phyloP scores from a whole-genome alignment of 2,329 filamentous ascomycete genomes.

The Colletotrichum zoysiae region DNA sequence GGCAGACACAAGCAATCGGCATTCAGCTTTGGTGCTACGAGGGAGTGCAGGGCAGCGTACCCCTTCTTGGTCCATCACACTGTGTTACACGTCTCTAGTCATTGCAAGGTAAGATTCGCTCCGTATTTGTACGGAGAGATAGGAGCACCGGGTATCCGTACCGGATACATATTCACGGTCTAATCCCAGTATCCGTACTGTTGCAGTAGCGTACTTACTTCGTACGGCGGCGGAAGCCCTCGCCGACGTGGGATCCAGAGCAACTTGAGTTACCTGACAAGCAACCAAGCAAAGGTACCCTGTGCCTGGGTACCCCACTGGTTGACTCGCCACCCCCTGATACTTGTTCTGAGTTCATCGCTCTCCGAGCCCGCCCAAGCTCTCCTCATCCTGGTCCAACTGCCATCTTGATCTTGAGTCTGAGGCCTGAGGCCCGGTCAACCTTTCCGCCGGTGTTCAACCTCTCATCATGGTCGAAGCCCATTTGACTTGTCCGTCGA shows the following conservation, averaged over 20 bases:
- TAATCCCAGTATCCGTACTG: too few species aligned
- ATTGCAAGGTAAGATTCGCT: neutral
- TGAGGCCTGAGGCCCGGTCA: neutral
- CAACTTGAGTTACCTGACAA: too few species aligned
- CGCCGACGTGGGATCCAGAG: neutral
- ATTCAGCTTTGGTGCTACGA: neutral
- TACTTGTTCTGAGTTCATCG: neutral
- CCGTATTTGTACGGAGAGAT: neutral
- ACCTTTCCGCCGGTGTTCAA: slow-evolving; percentile 10
- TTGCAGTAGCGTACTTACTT: neutral
- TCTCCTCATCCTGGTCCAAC: neutral
- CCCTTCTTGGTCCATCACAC: slow-evolving; percentile 8
- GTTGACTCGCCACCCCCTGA: slow-evolving; percentile 33
- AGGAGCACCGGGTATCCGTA: too few species aligned
- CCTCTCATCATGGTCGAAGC: slow-evolving; percentile 3
- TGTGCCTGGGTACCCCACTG: slow-evolving; percentile 2
- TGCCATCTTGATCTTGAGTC: neutral
- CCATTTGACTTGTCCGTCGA: neutral
- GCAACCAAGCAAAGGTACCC: neutral
- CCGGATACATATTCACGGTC: neutral
- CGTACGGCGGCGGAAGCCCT: neutral
- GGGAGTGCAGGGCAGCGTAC: neutral
- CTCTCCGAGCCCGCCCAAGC: neutral
- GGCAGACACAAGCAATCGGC: slow-evolving; percentile 14
- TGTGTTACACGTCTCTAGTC: slow-evolving; percentile 25